Evolutionary conservation across 2,329 filamentous ascomycete genomes (phyloP), one percentile per base, ranked within the genome.

Genomic region (Sphaceloma murrayae): DNA sequence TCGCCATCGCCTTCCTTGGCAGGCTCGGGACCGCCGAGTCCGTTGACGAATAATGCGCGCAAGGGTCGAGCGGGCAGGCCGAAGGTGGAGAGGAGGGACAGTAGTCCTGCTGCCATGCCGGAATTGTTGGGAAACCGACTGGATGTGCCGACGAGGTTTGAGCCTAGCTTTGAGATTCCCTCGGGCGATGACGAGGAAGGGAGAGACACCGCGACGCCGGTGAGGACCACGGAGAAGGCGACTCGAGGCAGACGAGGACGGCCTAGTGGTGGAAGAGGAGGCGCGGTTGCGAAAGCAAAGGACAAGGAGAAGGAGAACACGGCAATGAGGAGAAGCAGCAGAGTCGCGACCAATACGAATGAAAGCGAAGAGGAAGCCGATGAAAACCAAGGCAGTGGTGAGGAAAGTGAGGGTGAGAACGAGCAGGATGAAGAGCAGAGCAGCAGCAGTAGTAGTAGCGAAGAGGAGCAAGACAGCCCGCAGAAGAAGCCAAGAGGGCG

Each of bases 81-180:
- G 13, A 45, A 45, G 16, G 31, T 29, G 13, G 42, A 46, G 16
- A n/a, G 34, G 14, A 21, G 44, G 8, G 29, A 46, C 6, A 39
- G 33, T 10, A 46, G 43, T 18, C 55, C 57, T 4, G 39, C 52
- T 0, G 52, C 49, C 29, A 43, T 61, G 14, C 52, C 57, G 1
- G 58, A 62, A 13, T 24, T 63, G 9, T 56, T 62, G 21, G 36
- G 58, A 17, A 53, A 34, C 22, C 26, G 54, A 8, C 51, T 54
- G 4, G 53, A 56, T 14, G 48, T 56, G 16, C 61, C 61, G 2
- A 48, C 61, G 13, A 45, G 54, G 1, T 62, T 62, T 43, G 55
- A 57, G 33, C 56, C 59, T 3, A 55, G 50, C 24, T 57, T 62
- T 14, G 42, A 42, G 14, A 26, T 51, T 5, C 42, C 42, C 9